Conservation (phyloP, 169 alveolate species). For the Eimeria acervulina region DNA sequence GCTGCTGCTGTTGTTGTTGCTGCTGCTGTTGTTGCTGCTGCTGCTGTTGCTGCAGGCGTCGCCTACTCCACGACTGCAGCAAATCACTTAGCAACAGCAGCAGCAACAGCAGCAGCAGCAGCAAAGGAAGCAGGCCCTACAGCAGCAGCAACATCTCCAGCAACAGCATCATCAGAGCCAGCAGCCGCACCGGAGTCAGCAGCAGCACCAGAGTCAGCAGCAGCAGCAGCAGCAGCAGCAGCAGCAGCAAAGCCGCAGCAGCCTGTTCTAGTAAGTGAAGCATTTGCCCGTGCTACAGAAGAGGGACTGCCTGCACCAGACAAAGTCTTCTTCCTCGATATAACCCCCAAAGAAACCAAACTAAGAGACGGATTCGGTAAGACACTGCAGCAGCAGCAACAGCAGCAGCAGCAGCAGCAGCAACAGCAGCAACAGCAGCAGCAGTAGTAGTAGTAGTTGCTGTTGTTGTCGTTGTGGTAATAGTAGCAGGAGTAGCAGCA, state of each 20-base stretch:
- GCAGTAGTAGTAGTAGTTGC: neutral
- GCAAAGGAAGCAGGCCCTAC: neutral
- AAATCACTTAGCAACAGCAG: no score
- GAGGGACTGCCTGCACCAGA: slow-evolving; percentile 11
- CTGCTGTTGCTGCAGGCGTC: neutral
- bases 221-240: neutral
- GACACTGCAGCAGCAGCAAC: slow-evolving; percentile 23
- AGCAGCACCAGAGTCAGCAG: neutral
- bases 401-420: slow-evolving; percentile 22
- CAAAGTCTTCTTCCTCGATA: slow-evolving; percentile 5
- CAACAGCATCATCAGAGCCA: neutral
- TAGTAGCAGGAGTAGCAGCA: neutral
- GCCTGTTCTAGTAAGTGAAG: neutral
- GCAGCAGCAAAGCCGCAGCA: no score
- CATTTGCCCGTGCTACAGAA: neutral
- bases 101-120: no score
- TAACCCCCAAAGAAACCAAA: neutral
- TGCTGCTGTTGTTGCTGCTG: neutral
- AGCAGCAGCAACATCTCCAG: slow-evolving; percentile 10
- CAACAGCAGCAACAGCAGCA: slow-evolving; percentile 2
- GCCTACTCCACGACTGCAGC: no score
- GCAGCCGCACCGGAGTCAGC: neutral
- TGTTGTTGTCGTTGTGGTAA: neutral
- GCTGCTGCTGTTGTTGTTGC: neutral
- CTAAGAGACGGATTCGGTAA: slow-evolving; percentile 3